Base-by-base conservation (phyloP, 2,329 filamentous ascomycete genomes). In the Colletotrichum lentis region DNA sequence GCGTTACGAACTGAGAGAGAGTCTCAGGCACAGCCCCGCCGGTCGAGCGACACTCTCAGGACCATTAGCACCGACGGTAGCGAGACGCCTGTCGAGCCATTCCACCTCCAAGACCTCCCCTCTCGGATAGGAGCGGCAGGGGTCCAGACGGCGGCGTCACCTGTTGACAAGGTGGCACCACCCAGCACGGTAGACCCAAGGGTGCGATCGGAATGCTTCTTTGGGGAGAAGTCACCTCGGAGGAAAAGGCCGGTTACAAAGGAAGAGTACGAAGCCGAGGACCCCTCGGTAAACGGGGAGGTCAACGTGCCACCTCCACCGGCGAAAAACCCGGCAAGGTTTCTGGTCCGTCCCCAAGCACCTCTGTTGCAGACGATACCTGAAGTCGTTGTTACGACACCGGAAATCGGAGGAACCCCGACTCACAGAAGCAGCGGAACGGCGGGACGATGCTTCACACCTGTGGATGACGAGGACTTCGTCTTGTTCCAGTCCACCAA, bases 21-120 rank as follows among this genome's bases (percentile, higher is more conserved):
- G 44, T 77, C 77, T 31, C 76, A 78, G 49, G 69, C 76, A 35
- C 72, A 49, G 62, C 72, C 63, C 27, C 73, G 71, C 31, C 65
- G 63, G 50, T 75, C 73, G 49, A 74, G 72, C 46, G 78, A 80
- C 62, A 76, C 74, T 18, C 37, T 74, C 47, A 72, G 72, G 46
- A 73, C 68, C 39, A 44, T 61, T 12, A 69, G 67, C 55, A 73
- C 72, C 5, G 79, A 80, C 27, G 76, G 76, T 24, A 77, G 73
- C 58, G 77, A 77, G 16, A 83, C 81, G 2, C 81, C 83, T 0
- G 74, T 81, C 6, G 84, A 85, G 62, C 81, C 84, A 3, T 85
- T 86, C 64, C 80, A 84, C 69, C 78, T 85, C 8, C 80, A 86
- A 41, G 80, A 82, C 41, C 73, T 86, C 16, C 77, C 81, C n/a